Evolutionary conservation across 177 flowering plant genomes (phyloP).

Genomic region (Tripterygium wilfordii): DNA sequence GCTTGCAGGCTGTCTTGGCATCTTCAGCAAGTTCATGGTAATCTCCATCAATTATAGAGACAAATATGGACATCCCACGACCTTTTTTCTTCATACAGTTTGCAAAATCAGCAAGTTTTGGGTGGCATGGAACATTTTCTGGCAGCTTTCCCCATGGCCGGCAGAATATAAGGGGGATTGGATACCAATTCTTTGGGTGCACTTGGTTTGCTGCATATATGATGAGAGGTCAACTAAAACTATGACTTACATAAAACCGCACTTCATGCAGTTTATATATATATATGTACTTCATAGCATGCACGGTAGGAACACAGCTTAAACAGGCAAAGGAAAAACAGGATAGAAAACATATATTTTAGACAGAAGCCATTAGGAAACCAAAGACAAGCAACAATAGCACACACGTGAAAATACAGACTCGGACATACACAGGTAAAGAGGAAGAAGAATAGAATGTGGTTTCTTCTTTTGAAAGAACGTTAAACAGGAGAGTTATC

Average conservation of each 20-base stretch:
- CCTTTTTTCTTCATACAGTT: slow-evolving; percentile 99
- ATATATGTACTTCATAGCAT: no score
- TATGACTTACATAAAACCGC: not conserved
- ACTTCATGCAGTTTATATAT: no score
- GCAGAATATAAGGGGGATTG: slow-evolving; percentile 90
- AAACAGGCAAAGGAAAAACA: no score
- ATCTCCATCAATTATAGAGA: slow-evolving; percentile 88
- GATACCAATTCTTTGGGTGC: slow-evolving; percentile 98
- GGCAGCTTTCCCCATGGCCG: slow-evolving; percentile 98
- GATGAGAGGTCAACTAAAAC: not conserved
- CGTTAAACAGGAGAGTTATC: no score
- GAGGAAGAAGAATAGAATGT: no score
- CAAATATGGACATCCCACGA: slow-evolving; percentile 92
- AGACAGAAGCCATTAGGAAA: no score
- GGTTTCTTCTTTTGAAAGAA: no score
- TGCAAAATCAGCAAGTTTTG: slow-evolving; percentile 95
- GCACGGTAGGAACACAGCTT: no score
- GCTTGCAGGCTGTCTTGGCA: slow-evolving; percentile 74
- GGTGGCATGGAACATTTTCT: slow-evolving; percentile 97
- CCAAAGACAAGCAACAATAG: no score
- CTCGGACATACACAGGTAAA: no score
- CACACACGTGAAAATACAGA: no score
- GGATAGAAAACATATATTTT: no score
- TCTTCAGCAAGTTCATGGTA: slow-evolving; percentile 87
- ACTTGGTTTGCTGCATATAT: slow-evolving; percentile 67